Evolutionary conservation across 164 flowering plant species (phyloP).

Genomic region (Vitis riparia): DNA sequence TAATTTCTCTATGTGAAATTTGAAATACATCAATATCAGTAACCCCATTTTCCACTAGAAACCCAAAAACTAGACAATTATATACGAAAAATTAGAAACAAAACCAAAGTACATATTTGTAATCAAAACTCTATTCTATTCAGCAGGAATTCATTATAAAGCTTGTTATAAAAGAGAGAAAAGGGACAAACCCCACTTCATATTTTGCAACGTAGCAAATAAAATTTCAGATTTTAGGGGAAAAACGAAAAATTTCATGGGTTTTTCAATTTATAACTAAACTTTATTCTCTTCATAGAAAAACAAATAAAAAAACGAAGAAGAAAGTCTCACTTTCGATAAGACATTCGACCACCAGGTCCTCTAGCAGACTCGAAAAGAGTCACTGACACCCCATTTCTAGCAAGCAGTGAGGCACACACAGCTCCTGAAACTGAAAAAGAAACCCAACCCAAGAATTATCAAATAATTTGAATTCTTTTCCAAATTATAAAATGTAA

Average conservation of each 20-base stretch:
- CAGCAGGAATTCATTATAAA: too few relatives aligned
- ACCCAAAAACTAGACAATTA: not conserved
- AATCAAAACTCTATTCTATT: too few relatives aligned
- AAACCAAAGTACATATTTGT: not conserved
- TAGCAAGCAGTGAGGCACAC: slow-evolving; percentile 70
- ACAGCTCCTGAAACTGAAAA: slow-evolving; percentile 80
- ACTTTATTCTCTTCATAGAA: not conserved
- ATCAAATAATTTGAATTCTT: not conserved
- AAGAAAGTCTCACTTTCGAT: slow-evolving; percentile 49
- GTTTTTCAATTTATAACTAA: too few relatives aligned
- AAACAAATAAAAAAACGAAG: not conserved
- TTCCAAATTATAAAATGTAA: not conserved
- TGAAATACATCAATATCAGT: not conserved
- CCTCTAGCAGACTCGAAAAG: slow-evolving; percentile 84
- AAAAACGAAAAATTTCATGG: too few relatives aligned
- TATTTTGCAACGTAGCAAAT: not conserved
- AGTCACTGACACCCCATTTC: slow-evolving; percentile 68
- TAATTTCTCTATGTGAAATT: slow-evolving; percentile 43
- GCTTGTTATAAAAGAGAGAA: too few relatives aligned
- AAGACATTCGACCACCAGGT: slow-evolving; percentile 92
- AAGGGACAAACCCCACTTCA: too few relatives aligned
- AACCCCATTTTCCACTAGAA: not conserved
- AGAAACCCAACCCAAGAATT: not conserved
- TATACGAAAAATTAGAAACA: not conserved
- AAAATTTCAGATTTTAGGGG: not conserved